Evolutionary conservation across 176 grass and related monocot species (phyloP), one percentile per base, ranked within the genome.

Genomic region (Saccharum officinarum): DNA sequence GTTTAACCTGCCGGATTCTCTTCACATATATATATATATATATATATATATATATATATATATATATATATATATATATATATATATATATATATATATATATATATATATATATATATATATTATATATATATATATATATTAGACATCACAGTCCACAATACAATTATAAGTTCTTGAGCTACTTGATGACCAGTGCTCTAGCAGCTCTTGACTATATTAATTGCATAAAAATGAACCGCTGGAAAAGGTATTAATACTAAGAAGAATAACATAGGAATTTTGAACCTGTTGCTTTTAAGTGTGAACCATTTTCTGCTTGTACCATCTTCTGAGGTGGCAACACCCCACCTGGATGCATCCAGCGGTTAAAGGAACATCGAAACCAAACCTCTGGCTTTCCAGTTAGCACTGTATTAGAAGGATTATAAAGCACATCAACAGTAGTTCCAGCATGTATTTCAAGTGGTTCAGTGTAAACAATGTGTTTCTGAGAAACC

Each of bases 291-390:
- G 85, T 89, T 69, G 85, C 84, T 95, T 95, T 95, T 83, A 93
- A 81, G 65, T 95, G 95, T 62, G 87, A 90, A 28, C 82, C 79
- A 33, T 92, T 81, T 20, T 88, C 77, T 72, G 83, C 80, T 45
- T 76, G 87, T 77, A 95, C 85, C 95, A 98, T 98, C 86, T 85
- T 93, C 85, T 93, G 89, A 3, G 93, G 91, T 80, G 80, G 87
- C 72, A 95, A 79, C 47, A 90, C 85, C 42, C 95, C 91, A 30
- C 69, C 67, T 28, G 67, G 82, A 80, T 98, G 85, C 44, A 78
- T 98, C 95, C 95, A 98, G 44, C 93, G 91, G 73, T 98, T 98
- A 80, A 98, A 98, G 10, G 92, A 95, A 74, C 89, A 92, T 45
- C 87, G 86, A 80, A 98, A 87, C 95, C 95, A 98, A 86, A 93